Conservation (phyloP, 345 rosid species). For the Crucihimalaya himalaica region DNA sequence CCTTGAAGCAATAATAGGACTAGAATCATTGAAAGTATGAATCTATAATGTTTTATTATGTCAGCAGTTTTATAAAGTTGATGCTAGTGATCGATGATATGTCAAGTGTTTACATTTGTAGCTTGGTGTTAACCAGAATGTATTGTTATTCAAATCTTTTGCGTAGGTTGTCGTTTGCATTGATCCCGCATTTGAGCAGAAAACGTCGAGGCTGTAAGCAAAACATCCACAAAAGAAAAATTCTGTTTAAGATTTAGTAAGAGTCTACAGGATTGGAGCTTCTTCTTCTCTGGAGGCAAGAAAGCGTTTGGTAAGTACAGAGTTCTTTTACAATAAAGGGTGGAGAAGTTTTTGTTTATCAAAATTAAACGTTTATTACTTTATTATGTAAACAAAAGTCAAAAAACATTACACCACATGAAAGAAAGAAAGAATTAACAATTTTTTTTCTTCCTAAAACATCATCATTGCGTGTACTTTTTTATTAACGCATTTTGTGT, state of each 20-base stretch:
- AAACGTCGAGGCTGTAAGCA: constrained; percentile 63
- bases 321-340: background rate
- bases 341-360: background rate
- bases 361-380: background rate
- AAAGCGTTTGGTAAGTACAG: background rate
- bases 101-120: background rate
- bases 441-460: too few relatives aligned
- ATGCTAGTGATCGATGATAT: background rate
- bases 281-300: background rate
- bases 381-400: too few relatives aligned
- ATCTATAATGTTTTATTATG: background rate
- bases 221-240: background rate
- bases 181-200: constrained; percentile 61
- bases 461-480: too few relatives aligned
- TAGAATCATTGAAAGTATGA: background rate
- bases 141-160: background rate
- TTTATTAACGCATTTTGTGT: too few relatives aligned
- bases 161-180: constrained; percentile 81
- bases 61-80: background rate
- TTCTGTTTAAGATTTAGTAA: background rate
- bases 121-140: background rate
- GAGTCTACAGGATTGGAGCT: background rate
- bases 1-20: background rate
- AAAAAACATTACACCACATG: too few relatives aligned
- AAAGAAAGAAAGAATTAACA: too few relatives aligned